phyloP scores from a whole-genome alignment of 805 yeast species.

The Saccharomyces cerevisiae region DNA sequence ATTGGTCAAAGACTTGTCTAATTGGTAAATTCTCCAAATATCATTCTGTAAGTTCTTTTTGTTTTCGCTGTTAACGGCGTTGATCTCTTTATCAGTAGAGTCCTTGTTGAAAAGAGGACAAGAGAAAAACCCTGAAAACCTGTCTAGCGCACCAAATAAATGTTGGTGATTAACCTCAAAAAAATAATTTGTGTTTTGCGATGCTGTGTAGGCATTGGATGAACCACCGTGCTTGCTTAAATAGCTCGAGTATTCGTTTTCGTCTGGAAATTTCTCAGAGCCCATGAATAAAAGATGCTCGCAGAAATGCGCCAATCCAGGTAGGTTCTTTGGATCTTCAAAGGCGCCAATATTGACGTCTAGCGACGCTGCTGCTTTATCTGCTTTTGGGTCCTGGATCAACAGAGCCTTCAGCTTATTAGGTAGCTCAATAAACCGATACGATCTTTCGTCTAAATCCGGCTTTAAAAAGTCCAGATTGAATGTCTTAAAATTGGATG shows the following conservation, averaged over 20 bases:
- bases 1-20: conserved; percentile 68
- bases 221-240: conserved; percentile 79
- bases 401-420: conserved; percentile 54
- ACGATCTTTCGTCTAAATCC: conserved; percentile 63
- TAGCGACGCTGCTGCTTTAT: conserved; percentile 69
- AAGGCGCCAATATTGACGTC: conserved; percentile 75
- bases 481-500: conserved; percentile 9
- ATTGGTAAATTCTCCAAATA: conserved; percentile 78
- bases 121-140: conserved; percentile 89
- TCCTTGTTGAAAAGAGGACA: conserved; percentile 64
- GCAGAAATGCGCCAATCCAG: conserved; percentile 76
- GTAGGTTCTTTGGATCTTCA: conserved; percentile 52
- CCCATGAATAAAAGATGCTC: conserved; percentile 76
- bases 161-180: conserved; percentile 74
- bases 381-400: conserved; percentile 62
- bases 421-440: conserved; percentile 52
- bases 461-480: conserved; percentile 32
- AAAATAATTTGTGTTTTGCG: conserved; percentile 82
- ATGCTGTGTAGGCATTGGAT: conserved; percentile 87
- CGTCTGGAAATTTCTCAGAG: conserved; percentile 66
- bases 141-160: conserved; percentile 79
- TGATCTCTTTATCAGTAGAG: conserved; percentile 85
- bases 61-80: conserved; percentile 93
- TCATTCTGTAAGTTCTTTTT: conserved; percentile 90
- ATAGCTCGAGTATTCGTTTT: conserved; percentile 68